Base-by-base conservation (phyloP, 1,284 basidiomycete genomes). In the Ganoderma sp. region DNA sequence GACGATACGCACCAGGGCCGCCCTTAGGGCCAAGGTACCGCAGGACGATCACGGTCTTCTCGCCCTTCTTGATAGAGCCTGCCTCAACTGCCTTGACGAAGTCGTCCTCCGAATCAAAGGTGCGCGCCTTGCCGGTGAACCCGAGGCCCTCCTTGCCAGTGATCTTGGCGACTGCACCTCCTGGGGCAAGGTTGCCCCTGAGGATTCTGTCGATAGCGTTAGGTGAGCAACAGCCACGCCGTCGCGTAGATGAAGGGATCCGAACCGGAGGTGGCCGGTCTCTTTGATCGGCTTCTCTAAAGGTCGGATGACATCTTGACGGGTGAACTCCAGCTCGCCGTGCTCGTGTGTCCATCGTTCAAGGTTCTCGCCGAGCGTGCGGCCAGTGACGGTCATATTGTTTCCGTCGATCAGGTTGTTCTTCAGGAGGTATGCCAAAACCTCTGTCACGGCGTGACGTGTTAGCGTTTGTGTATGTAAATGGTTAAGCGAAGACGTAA, bases 141-240 rank as follows among this genome's bases (percentile, higher is more conserved):
- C 83, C 83, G 50, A 96, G 81, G 1, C 96, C 95, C 79, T 97
- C 96, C 78, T 97, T 97, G 57, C 95, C 95, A 6, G 95, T 97
- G 71, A 97, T 94, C 81, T 97, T 97, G 37, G 93, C 92, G 34
- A 97, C 95, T n/a, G 95, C 94, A 61, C 95, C 94, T 42, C 94
- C 94, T 12, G 95, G 95, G 0, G 95, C 95, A n/a, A 97, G 86
- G 78, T 95, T 96, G 50, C 95, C 95, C 72, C 87, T 89, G 67
- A 94, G 80, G 71, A 94, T 93, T 67, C 93, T 93, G 74, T 19
- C 58, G 14, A 42, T 6, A 22, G 22, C 15, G 43, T 17, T 9
- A 15, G 19, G 25, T 59, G 65, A 56, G 59, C 42, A 61, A 70
- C 48, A 61, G 61, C 45, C 42, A 54, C 34, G 34, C 48, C 48